Percentiles rank a stretch among this genome's conserved stretches.
phyloP scores from a whole-genome alignment of 2,329 filamentous ascomycete genomes.

The Tolypocladium tropicale region DNA sequence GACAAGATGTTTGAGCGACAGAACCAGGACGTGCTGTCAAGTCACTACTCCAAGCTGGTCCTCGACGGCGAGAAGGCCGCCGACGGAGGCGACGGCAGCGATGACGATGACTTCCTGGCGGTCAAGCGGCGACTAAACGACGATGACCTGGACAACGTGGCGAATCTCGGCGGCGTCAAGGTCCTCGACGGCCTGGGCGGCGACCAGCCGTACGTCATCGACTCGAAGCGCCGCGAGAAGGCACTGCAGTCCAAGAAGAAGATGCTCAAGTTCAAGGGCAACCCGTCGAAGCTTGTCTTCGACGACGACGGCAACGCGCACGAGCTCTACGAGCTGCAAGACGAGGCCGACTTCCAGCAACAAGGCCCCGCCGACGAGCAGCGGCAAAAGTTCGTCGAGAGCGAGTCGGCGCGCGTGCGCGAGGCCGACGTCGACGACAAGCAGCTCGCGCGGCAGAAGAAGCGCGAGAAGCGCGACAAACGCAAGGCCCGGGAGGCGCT shows the following conservation, averaged over 20 bases:
- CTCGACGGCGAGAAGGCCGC: slow-evolving; percentile 34
- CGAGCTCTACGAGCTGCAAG: slow-evolving; percentile 77
- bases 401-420: slow-evolving; percentile 60
- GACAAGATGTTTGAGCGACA: slow-evolving; percentile 96
- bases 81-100: slow-evolving; percentile 41
- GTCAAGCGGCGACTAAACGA: slow-evolving; percentile 81
- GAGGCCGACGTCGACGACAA: slow-evolving; percentile 78
- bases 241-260: slow-evolving; percentile 93
- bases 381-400: slow-evolving; percentile 65
- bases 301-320: slow-evolving; percentile 86
- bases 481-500: slow-evolving; percentile 53
- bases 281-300: slow-evolving; percentile 76
- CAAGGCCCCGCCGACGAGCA: slow-evolving; percentile 69
- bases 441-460: slow-evolving; percentile 66
- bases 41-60: slow-evolving; percentile 85
- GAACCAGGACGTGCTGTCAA: slow-evolving; percentile 92
- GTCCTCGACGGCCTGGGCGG: slow-evolving; percentile 58
- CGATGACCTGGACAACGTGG: slow-evolving; percentile 49
- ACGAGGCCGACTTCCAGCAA: slow-evolving; percentile 69
- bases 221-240: slow-evolving; percentile 93
- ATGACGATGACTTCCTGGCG: slow-evolving; percentile 73
- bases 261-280: slow-evolving; percentile 80
- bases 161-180: slow-evolving; percentile 36
- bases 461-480: slow-evolving; percentile 64
- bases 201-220: slow-evolving; percentile 68